A percentile compares a stretch with the other conserved stretches of the same genome.
Conservation (phyloP, 345 rosid species). For the Salix suchowensis region DNA sequence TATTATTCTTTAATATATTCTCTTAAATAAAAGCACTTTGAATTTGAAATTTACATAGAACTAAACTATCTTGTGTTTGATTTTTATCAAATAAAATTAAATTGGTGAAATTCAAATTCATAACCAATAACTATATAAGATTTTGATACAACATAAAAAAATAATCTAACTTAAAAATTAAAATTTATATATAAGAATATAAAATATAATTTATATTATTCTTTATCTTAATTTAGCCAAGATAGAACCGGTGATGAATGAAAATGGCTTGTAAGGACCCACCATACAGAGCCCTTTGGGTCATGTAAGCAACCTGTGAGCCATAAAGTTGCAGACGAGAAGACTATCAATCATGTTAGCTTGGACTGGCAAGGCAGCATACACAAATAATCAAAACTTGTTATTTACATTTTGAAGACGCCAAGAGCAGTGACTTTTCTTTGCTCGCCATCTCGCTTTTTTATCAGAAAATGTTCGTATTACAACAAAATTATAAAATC, state of each 20-base stretch:
- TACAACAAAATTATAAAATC: slow-evolving; percentile 10
- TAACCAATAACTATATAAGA: fast-evolving
- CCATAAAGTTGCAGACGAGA: not conserved
- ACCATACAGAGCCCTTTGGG: not conserved
- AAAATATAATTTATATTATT: too few relatives aligned
- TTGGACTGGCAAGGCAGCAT: not conserved
- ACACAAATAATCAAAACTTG: not conserved
- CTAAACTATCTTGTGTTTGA: too few relatives aligned
- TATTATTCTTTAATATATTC: too few relatives aligned
- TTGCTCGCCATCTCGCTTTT: not conserved
- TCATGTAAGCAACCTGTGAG: not conserved
- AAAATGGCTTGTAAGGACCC: not conserved
- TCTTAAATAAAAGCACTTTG: too few relatives aligned
- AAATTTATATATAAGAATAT: fast-evolving
- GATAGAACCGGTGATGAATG: not conserved
- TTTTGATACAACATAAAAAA: too few relatives aligned
- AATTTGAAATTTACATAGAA: too few relatives aligned
- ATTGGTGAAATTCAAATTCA: too few relatives aligned
- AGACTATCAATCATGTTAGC: not conserved
- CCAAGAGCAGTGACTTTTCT: not conserved
- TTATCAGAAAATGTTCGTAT: not conserved
- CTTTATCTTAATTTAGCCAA: too few relatives aligned
- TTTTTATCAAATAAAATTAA: too few relatives aligned
- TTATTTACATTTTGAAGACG: not conserved
- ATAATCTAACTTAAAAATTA: too few relatives aligned